These are phyloP conservation scores for Lasiodiplodia theobromae DNA, from an alignment of 2,329 filamentous ascomycete genomes.

Conservation along the genomic window DNA sequence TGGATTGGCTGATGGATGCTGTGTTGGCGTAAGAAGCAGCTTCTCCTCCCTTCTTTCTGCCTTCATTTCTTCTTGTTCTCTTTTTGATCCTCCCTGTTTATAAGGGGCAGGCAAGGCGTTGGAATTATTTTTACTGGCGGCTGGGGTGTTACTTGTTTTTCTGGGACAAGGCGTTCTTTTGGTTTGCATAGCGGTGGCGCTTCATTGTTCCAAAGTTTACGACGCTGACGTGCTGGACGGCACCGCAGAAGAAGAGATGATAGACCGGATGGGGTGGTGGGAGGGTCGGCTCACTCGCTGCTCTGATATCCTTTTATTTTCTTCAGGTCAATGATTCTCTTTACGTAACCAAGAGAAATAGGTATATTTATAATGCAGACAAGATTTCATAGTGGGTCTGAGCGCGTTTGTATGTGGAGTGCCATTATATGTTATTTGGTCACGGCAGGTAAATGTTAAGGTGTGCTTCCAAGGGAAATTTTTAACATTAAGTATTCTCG, in stretches of 20 bases:
- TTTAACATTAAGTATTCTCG: no score
- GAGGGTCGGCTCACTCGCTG: neutral
- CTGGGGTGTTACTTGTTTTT: neutral
- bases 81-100: neutral
- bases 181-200: neutral
- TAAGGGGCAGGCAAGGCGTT: neutral
- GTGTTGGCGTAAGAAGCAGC: neutral
- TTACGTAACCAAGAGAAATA: neutral
- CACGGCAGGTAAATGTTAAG: no score
- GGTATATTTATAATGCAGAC: neutral
- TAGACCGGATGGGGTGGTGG: neutral
- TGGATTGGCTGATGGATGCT: constrained; percentile 16
- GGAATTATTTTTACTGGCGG: neutral
- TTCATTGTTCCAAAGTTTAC: neutral
- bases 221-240: neutral
- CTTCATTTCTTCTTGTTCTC: neutral
- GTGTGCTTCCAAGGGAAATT: no score
- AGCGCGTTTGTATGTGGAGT: no score
- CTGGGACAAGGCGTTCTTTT: neutral
- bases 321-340: neutral
- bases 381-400: neutral
- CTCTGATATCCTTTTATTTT: neutral
- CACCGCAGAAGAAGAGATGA: neutral
- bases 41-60: neutral
- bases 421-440: no score